Conservation (phyloP, 2,329 filamentous ascomycete species). For the Fusarium sacchari region DNA sequence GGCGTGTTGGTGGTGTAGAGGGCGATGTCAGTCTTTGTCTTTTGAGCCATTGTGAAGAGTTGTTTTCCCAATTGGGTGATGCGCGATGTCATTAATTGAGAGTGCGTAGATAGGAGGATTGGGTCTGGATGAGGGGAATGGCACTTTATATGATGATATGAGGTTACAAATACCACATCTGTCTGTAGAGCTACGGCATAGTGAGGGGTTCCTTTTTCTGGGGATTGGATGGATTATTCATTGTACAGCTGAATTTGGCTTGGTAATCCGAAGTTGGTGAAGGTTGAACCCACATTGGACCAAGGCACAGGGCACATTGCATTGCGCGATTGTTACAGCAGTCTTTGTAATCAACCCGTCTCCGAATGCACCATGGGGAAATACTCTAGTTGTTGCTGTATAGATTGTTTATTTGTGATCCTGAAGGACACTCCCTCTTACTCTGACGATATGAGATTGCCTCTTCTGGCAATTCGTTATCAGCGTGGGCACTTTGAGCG, state of each 20-base stretch:
- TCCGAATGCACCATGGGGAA: slow-evolving; percentile 3
- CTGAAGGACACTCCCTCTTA: background rate
- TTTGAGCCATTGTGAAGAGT: slow-evolving; percentile 45
- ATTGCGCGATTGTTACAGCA: slow-evolving; percentile 18
- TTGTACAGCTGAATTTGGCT: background rate
- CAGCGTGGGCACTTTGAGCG: slow-evolving; percentile 2
- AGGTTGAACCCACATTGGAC: slow-evolving; percentile 11
- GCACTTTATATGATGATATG: slow-evolving; percentile 15
- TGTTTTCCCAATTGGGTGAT: slow-evolving; percentile 41
- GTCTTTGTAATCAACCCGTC: slow-evolving; percentile 26
- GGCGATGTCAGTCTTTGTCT: slow-evolving; percentile 69
- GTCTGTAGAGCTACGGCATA: background rate
- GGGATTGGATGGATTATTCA: slow-evolving; percentile 27
- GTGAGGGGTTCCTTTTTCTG: slow-evolving; percentile 13
- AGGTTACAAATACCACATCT: background rate
- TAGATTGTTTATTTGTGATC: background rate
- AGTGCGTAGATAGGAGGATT: background rate
- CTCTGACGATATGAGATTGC: background rate
- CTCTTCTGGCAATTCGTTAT: background rate
- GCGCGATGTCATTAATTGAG: slow-evolving; percentile 41
- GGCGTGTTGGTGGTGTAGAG: slow-evolving; percentile 87
- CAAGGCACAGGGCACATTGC: too few species aligned
- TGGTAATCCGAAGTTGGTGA: slow-evolving; percentile 20
- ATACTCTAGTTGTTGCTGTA: background rate
- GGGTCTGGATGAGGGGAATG: background rate